Base-by-base conservation (phyloP, 371 early-diverging fungal genomes). In the Mortierella sp. region DNA sequence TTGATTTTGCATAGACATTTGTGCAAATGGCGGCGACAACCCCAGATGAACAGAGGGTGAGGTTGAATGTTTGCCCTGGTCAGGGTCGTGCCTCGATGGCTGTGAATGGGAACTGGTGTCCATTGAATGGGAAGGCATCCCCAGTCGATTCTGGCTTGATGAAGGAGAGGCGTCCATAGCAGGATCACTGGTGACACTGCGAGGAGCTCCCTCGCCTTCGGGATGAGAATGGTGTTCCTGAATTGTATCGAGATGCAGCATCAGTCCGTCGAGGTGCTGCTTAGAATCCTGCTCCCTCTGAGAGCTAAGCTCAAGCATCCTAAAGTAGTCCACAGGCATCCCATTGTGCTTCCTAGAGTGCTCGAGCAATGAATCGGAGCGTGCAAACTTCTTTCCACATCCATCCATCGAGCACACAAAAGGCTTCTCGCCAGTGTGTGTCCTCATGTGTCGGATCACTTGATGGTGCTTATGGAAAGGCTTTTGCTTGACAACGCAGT, bases 341-440 rank as follows among this genome's bases (percentile, higher is more conserved):
- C 69, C 69, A 37, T 52, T 68, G 27, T 68, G 69, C 57, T 68
- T 68, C 40, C 69, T 55, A 8, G 69, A 62, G 41, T 68, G 69
- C 54, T 68, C 69, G 27, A 68, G 40, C 10, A 68, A 54, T 9
- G 69, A 68, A 25, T 68, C 69, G 13, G 69, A 68, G 2, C 69
- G 69, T 9, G 69, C 69, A 62, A 81, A 81, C 47, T 78, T 69
- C 47, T 79, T 66, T 28, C 79, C 81, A 39, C 81, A 81, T 4
- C 79, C 81, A 16, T 68, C 76, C 22, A 74, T 71, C 1, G 54
- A 61, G 54, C 81, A 81, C 43, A 63, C 56, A 55, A 81, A 81
- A 1, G 81, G 81, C 49, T 81, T 81, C 59, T 81, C 81, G 25
- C 81, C 79, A 17, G 79, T 79, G 54, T 81, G 78, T 6, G 81